Evolutionary conservation across 148 eudicot species (phyloP).

Genomic region (Persicaria tinctoria): DNA sequence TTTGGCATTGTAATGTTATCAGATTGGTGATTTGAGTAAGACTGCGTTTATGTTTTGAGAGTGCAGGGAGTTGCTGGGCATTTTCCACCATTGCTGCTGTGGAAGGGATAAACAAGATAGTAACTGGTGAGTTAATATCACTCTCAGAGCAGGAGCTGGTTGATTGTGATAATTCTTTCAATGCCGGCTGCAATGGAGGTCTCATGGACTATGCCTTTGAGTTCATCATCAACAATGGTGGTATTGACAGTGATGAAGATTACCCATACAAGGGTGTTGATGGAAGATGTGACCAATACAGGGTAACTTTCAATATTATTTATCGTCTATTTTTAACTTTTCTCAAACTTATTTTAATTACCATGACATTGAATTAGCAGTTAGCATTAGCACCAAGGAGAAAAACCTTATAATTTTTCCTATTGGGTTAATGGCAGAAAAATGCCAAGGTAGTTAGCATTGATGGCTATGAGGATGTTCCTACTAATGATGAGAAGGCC

Average conservation of each 20-base stretch:
- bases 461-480: slow-evolving; percentile 27
- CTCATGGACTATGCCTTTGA: slow-evolving; percentile 80
- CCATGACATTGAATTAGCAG: not conserved
- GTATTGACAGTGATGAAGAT: slow-evolving; percentile 74
- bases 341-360: not conserved
- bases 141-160: slow-evolving; percentile 85
- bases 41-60: not conserved
- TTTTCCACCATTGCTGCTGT: slow-evolving; percentile 81
- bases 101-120: slow-evolving; percentile 76
- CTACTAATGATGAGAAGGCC: slow-evolving; percentile 26
- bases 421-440: slow-evolving; percentile 11
- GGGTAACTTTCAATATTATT: slow-evolving; percentile 30
- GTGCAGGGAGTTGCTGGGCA: slow-evolving; percentile 93
- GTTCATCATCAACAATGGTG: slow-evolving; percentile 81
- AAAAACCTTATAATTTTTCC: not conserved
- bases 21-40: not conserved
- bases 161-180: slow-evolving; percentile 69
- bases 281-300: slow-evolving; percentile 49
- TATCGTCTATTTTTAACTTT: not conserved
- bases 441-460: slow-evolving; percentile 27
- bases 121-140: slow-evolving; percentile 59
- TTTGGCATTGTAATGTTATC: no score
- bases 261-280: slow-evolving; percentile 66
- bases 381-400: not conserved
- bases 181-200: slow-evolving; percentile 83